Base-by-base conservation (phyloP, 1,284 basidiomycete genomes). In the Testicularia cyperi region DNA sequence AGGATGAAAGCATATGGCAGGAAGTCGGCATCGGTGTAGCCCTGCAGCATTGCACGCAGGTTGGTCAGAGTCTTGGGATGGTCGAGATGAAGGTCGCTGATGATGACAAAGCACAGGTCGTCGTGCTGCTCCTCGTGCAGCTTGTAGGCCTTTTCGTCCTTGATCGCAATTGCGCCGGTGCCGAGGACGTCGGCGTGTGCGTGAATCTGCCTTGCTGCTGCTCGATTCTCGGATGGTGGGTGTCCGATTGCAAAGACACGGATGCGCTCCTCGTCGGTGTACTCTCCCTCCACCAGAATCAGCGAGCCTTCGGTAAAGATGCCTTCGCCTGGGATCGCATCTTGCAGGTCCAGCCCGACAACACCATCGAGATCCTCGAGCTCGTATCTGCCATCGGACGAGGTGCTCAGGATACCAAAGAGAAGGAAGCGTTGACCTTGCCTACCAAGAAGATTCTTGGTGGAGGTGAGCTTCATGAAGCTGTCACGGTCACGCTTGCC, bases 251-350 rank as follows among this genome's bases (percentile, higher is more conserved):
- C 95, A 60, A 91, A 84, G 6, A 96, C 91, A 49, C 87, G 82
- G 42, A 99, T 81, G 1, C 83, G 88, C 38, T 88, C 88, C 22
- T 97, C 90, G 51, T 91, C 85, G 0, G 90, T 96, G 74, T 97
- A 99, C 71, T 92, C 90, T 24, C 95, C 95, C 78, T 98, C 95
- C 0, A 97, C 85, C 8, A 99, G 82, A 2, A 92, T 90, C 78
- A 96, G 88, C 52, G 87, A 90, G 0, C 95, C 95, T 77, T 98
- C 92, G 0, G 92, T 96, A 72, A 97, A 98, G 13, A 99, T 78
- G 1, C 95, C 95, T 75, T 96, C 92, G 32, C 92, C 91, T 5
- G 94, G 92, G 52, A 60, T 47, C 18, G 94, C 82, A 66, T 88
- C 86, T 5, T 86, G 84, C 68, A 97, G 86, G 75, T 98, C 92